A percentile compares a stretch with the other conserved stretches of the same genome.
phyloP scores from a whole-genome alignment of 495 filamentous ascomycete genomes.

The Aspergillus nidulans region DNA sequence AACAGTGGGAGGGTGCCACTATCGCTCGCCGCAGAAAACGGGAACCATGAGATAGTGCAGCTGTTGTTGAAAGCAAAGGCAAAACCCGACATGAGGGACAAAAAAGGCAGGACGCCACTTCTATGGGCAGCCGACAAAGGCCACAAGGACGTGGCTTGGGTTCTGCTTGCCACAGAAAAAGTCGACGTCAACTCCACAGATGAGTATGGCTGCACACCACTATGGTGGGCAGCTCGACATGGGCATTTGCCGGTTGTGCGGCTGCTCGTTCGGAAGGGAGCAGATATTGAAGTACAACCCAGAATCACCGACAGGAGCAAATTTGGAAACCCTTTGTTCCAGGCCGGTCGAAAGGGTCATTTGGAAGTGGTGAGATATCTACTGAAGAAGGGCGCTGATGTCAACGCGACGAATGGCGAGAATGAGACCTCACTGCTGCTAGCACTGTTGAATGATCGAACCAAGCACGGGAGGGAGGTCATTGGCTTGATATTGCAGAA shows the following conservation, averaged over 20 bases:
- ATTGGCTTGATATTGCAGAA: conserved; percentile 28
- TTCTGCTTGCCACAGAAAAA: conserved; percentile 22
- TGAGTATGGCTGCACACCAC: conserved; percentile 28
- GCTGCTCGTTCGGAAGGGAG: conserved; percentile 16
- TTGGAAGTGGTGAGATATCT: conserved; percentile 22
- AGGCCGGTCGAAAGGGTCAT: conserved; percentile 22
- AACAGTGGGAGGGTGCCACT: conserved; percentile 6
- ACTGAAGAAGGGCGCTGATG: conserved; percentile 22
- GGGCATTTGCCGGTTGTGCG: conserved; percentile 20
- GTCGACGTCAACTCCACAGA: conserved; percentile 28
- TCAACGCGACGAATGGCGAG: conserved; percentile 13
- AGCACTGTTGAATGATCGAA: conserved; percentile 17
- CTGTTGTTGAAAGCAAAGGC: conserved; percentile 23
- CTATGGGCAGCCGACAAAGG: conserved; percentile 33
- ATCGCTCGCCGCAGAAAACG: conserved; percentile 18
- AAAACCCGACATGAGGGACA: conserved; percentile 9
- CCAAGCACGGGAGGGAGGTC: conserved; percentile 17
- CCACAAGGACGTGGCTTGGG: conserved; percentile 28
- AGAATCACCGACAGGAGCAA: conserved; percentile 1
- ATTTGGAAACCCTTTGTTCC: conserved; percentile 20
- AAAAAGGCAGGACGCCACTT: conserved; percentile 29
- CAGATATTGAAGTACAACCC: conserved; percentile 18
- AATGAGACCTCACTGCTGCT: conserved; percentile 18
- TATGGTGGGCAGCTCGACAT: conserved; percentile 30
- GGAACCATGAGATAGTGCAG: conserved; percentile 24